phyloP scores from a whole-genome alignment of 192 early-diverging fungal genomes.

The Coemansia sp. region DNA sequence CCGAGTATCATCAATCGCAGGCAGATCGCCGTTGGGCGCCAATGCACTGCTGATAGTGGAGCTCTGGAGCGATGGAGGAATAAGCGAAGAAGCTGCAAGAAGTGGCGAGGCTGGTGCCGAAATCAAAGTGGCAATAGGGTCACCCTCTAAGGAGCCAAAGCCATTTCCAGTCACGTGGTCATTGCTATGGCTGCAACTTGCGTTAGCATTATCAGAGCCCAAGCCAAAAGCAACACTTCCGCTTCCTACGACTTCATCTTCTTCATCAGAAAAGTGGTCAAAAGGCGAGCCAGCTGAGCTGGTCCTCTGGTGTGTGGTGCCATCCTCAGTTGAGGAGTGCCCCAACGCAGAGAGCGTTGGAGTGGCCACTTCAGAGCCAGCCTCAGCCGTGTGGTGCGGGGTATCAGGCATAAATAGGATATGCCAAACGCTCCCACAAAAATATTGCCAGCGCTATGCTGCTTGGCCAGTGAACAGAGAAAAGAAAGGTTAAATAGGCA shows the following conservation, averaged over 20 bases:
- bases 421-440: constrained; percentile 1
- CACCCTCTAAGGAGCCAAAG: background rate
- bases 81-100: background rate
- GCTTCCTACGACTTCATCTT: constrained; percentile 7
- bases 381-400: constrained; percentile 6
- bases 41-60: background rate
- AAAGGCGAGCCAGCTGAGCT: background rate
- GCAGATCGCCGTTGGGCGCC: background rate
- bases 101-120: background rate
- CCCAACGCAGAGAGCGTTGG: background rate
- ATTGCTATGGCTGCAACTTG: background rate
- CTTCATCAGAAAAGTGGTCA: constrained; percentile 3
- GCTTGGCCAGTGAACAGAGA: background rate
- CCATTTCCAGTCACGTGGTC: background rate
- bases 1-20: constrained; percentile 20
- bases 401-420: constrained; percentile 13
- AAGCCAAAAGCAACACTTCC: constrained; percentile 4
- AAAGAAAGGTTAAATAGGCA: background rate
- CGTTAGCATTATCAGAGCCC: background rate
- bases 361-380: constrained; percentile 3
- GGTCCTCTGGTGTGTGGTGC: background rate
- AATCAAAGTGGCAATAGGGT: background rate
- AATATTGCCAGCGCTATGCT: background rate
- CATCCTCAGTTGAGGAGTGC: background rate
- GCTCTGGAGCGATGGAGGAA: constrained; percentile 5